phyloP scores from a whole-genome alignment of 2,329 filamentous ascomycete species.

The Aureobasidium namibiae region DNA sequence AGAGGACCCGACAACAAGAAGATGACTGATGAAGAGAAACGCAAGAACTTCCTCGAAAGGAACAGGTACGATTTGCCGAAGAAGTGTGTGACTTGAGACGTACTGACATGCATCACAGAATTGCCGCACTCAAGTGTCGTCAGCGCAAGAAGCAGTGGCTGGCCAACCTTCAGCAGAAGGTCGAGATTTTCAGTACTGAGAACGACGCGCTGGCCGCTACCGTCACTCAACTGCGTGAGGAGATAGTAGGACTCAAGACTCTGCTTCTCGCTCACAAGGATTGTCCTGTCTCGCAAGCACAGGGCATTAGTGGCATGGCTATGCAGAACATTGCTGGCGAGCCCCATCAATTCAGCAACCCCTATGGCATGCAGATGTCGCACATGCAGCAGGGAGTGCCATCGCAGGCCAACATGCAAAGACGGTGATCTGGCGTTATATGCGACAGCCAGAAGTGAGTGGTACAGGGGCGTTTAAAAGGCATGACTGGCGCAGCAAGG shows the following conservation, averaged over 20 bases:
- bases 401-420: conserved; percentile 27
- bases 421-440: conserved; percentile 20
- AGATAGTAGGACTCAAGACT: conserved; percentile 91
- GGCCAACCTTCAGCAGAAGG: conserved; percentile 85
- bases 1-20: conserved; percentile 55
- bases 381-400: conserved; percentile 24
- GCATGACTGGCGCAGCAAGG: conserved; percentile 1
- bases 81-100: neutral
- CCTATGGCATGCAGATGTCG: conserved; percentile 39
- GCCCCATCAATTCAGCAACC: conserved; percentile 35
- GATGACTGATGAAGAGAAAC: conserved; percentile 98
- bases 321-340: conserved; percentile 43
- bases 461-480: conserved; percentile 9
- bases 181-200: conserved; percentile 85
- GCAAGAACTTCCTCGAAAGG: conserved; percentile 93
- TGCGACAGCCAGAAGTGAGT: neutral
- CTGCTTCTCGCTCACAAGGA: conserved; percentile 91
- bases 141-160: conserved; percentile 99
- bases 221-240: conserved; percentile 77
- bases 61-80: conserved; percentile 65
- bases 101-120: conserved; percentile 46
- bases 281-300: conserved; percentile 83
- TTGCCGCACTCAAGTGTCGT: conserved; percentile 91
- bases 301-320: conserved; percentile 53
- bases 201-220: conserved; percentile 81